Evolutionary conservation across 2,329 filamentous ascomycete species (phyloP).

Genomic region (Fusarium tuaranense): DNA sequence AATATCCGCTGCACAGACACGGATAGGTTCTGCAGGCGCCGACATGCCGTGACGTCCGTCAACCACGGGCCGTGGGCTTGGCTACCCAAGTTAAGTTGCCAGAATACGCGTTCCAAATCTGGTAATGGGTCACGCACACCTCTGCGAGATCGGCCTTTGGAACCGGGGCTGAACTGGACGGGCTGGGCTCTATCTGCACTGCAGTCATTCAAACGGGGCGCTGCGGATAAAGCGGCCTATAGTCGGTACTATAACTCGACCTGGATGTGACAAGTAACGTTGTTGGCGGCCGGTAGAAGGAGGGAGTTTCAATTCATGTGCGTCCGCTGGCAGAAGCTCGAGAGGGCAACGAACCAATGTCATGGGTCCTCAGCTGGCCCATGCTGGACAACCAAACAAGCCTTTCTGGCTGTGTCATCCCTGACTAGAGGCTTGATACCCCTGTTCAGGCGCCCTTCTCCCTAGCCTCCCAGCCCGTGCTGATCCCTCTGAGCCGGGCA

Average conservation of each 20-base stretch:
- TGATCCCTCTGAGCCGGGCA: constrained; percentile 8
- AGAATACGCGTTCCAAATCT: constrained; percentile 11
- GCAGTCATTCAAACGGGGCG: neutral
- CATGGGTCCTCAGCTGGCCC: neutral
- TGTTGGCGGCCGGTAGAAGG: neutral
- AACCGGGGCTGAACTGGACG: neutral
- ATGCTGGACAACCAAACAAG: neutral
- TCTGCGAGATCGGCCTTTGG: constrained; percentile 6
- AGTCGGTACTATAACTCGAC: neutral
- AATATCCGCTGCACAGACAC: constrained; percentile 16
- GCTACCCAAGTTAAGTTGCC: neutral
- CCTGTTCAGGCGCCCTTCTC: neutral
- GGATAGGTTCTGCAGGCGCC: neutral
- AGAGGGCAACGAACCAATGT: neutral
- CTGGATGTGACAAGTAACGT: neutral
- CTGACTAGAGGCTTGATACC: neutral
- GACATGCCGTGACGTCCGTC: neutral
- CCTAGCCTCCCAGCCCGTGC: neutral
- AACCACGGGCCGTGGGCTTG: constrained; percentile 12
- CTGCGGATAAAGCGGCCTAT: neutral
- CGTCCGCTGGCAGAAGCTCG: neutral
- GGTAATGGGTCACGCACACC: constrained; percentile 30
- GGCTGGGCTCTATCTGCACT: neutral
- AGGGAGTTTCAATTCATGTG: neutral
- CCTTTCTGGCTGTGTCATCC: neutral